A percentile compares a stretch with the other conserved stretches of the same genome.
phyloP scores from a whole-genome alignment of 495 filamentous ascomycete genomes.

The Tetracladium setigerum region DNA sequence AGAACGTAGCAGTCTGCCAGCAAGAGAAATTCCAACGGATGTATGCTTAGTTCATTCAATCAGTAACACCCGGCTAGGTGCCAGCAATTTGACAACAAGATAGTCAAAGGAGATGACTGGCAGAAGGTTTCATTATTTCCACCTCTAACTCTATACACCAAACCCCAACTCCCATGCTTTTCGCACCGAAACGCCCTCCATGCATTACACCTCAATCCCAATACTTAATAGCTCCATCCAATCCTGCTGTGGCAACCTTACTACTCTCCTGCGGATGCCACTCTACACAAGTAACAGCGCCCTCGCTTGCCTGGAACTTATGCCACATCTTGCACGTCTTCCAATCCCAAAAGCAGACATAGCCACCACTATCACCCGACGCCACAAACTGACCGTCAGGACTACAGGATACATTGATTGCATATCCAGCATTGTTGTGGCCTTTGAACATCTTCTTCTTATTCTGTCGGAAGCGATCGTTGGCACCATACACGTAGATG shows the following conservation, averaged over 20 bases:
- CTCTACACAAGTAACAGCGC: conserved; percentile 70
- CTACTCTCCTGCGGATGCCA: conserved; percentile 96
- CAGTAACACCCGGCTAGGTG: too few species aligned
- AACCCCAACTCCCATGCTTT: too few species aligned
- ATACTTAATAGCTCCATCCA: conserved; percentile 84
- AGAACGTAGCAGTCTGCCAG: too few species aligned
- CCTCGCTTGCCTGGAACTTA: conserved; percentile 78
- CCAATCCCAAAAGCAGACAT: conserved; percentile 95
- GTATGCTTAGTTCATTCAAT: too few species aligned
- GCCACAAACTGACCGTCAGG: conserved; percentile 87
- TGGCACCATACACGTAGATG: conserved; percentile 88
- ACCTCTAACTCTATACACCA: too few species aligned
- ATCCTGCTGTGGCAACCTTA: conserved; percentile 83
- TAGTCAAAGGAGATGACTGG: too few species aligned
- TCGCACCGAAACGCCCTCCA: too few species aligned
- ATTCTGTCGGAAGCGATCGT: conserved; percentile 94
- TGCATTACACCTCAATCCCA: too few species aligned
- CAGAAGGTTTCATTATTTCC: too few species aligned
- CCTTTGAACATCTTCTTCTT: conserved; percentile 93
- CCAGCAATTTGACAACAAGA: too few species aligned
- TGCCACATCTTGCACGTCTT: conserved; percentile 98
- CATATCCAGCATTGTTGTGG: conserved; percentile 92
- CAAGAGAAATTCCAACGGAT: too few species aligned
- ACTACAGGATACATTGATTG: conserved; percentile 78
- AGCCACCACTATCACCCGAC: conserved; percentile 78